phyloP scores from a whole-genome alignment of 2,329 filamentous ascomycete species.

The Fusarium sp. region DNA sequence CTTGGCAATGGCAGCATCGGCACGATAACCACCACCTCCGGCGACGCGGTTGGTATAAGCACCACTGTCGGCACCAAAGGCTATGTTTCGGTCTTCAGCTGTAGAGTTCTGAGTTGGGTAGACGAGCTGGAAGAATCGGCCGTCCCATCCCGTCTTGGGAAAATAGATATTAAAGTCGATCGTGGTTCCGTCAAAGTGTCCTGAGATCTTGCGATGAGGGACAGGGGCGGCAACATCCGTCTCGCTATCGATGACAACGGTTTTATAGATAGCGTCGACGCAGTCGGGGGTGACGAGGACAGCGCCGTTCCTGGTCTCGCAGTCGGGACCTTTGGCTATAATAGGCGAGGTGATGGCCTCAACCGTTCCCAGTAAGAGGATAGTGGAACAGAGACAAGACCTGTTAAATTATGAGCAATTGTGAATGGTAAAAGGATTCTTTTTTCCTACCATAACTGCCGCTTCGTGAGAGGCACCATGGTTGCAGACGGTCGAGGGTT shows the following conservation, averaged over 20 bases:
- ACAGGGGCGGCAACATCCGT: slow-evolving; percentile 9
- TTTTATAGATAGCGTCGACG: slow-evolving; percentile 23
- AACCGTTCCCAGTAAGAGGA: neutral
- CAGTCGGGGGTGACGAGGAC: slow-evolving; percentile 16
- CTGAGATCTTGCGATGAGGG: slow-evolving; percentile 27
- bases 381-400: neutral
- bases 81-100: slow-evolving; percentile 21
- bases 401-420: neutral
- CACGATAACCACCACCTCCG: slow-evolving; percentile 30
- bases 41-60: slow-evolving; percentile 35
- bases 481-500: neutral
- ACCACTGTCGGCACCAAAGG: slow-evolving; percentile 32
- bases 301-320: neutral
- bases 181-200: slow-evolving; percentile 30
- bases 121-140: slow-evolving; percentile 38
- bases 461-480: neutral
- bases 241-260: slow-evolving; percentile 25
- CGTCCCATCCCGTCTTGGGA: slow-evolving; percentile 27
- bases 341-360: neutral
- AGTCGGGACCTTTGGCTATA: neutral
- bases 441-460: neutral
- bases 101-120: slow-evolving; percentile 31
- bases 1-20: slow-evolving; percentile 39
- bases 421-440: neutral
- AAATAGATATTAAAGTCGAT: slow-evolving; percentile 42